Evolutionary conservation across 495 filamentous ascomycete genomes (phyloP).

Genomic region (Penicillium crystallinum): DNA sequence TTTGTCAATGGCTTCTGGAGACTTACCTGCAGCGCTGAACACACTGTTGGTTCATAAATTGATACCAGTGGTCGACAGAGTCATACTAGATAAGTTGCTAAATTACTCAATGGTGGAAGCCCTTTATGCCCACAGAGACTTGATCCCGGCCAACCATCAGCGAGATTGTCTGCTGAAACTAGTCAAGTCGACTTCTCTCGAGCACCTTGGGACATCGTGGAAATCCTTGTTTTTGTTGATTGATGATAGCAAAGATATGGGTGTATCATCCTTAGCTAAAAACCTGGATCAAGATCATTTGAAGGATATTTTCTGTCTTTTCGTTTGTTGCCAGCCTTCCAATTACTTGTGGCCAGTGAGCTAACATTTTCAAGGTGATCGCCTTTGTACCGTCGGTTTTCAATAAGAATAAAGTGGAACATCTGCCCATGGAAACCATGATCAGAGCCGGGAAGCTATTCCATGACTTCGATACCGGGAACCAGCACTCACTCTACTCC

Average conservation of each 20-base stretch:
- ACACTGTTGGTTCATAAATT: background rate
- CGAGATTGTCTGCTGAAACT: background rate
- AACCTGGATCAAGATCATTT: background rate
- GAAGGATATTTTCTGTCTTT: slow-evolving; percentile 7
- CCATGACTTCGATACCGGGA: background rate
- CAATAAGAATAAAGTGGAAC: background rate
- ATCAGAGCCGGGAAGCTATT: background rate
- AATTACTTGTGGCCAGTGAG: background rate
- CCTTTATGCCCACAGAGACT: background rate
- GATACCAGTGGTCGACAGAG: slow-evolving; percentile 1
- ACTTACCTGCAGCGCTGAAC: slow-evolving; percentile 3
- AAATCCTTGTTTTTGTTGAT: background rate
- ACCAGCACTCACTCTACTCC: background rate
- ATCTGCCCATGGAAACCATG: slow-evolving; percentile 1
- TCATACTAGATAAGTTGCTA: slow-evolving; percentile 1
- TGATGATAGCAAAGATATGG: background rate
- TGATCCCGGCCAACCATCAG: background rate
- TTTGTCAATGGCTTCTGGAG: slow-evolving; percentile 1
- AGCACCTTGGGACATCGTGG: background rate
- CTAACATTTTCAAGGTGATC: background rate
- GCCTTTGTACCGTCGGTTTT: background rate
- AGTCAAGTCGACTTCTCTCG: background rate
- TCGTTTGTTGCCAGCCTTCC: background rate
- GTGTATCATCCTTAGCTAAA: background rate
- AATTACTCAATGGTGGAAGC: slow-evolving; percentile 3